phyloP scores from a whole-genome alignment of 108 stramenopile genomes.

The Epithemia pelagica region DNA sequence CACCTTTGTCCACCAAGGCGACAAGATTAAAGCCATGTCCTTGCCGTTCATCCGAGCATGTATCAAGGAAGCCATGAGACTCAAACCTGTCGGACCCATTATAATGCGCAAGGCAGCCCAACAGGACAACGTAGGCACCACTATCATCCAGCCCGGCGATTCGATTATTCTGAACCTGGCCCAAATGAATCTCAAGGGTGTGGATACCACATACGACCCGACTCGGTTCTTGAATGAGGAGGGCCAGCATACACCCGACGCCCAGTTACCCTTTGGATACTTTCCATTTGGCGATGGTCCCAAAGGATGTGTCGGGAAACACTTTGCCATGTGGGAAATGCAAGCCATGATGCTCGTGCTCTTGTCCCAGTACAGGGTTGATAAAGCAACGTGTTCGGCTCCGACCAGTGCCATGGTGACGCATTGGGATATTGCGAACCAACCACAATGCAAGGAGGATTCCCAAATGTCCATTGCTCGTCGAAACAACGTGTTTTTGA shows the following conservation, averaged over 20 bases:
- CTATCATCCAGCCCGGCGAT: not conserved
- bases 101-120: not conserved
- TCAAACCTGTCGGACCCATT: constrained; percentile 10
- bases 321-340: constrained; percentile 4
- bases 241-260: not conserved
- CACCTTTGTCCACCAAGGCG: not conserved
- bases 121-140: not conserved
- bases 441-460: not conserved
- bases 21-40: not conserved
- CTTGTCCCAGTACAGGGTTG: not conserved
- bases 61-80: constrained; percentile 2
- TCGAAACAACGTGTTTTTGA: not conserved
- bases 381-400: too few species aligned
- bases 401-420: not conserved
- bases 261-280: not conserved
- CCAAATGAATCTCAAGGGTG: constrained; percentile 6
- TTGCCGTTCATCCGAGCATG: not conserved
- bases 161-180: constrained; percentile 2
- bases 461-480: not conserved
- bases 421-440: constrained; percentile 10
- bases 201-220: not conserved
- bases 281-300: constrained; percentile 11
- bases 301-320: constrained; percentile 8
- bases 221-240: not conserved
- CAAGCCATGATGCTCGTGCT: not conserved